Percentiles rank a stretch among this genome's conserved stretches.
These are phyloP conservation scores for Leishmania gerbilli DNA, from an alignment of 208 protist genomes.

Conservation along the genomic window DNA sequence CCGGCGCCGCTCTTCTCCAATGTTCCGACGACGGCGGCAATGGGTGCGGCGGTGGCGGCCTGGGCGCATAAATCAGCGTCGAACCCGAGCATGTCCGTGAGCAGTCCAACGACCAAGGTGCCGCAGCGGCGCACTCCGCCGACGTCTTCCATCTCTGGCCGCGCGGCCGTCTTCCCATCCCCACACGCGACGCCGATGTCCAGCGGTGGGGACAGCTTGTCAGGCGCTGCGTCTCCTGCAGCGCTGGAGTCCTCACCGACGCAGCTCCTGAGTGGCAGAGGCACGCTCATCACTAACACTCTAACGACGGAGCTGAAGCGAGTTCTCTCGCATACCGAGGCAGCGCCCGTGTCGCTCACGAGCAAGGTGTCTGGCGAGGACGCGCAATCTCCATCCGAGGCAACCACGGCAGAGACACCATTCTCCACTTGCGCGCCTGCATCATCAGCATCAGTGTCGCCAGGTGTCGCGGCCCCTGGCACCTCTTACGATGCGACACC, in stretches of 20 bases:
- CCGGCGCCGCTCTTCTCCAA: constrained; percentile 10
- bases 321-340: background rate
- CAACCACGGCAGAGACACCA: background rate
- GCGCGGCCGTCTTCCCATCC: background rate
- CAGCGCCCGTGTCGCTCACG: background rate
- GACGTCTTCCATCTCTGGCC: background rate
- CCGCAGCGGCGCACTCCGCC: background rate
- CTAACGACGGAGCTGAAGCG: constrained; percentile 24
- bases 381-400: background rate
- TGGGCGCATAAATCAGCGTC: background rate
- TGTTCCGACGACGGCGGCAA: constrained; percentile 8
- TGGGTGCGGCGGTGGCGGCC: constrained; percentile 5
- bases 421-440: background rate
- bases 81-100: background rate
- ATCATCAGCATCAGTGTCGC: background rate
- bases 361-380: background rate
- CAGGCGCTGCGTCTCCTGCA: background rate
- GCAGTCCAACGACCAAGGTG: background rate
- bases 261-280: background rate
- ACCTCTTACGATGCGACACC: background rate
- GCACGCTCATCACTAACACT: constrained; percentile 3
- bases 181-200: background rate
- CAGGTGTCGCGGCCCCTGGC: background rate
- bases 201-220: background rate
- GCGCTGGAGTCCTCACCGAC: background rate